A percentile compares a stretch with the other conserved stretches of the same genome.
Evolutionary conservation across 257 asterid species (phyloP).

Genomic region (Marsdenia floribunda): DNA sequence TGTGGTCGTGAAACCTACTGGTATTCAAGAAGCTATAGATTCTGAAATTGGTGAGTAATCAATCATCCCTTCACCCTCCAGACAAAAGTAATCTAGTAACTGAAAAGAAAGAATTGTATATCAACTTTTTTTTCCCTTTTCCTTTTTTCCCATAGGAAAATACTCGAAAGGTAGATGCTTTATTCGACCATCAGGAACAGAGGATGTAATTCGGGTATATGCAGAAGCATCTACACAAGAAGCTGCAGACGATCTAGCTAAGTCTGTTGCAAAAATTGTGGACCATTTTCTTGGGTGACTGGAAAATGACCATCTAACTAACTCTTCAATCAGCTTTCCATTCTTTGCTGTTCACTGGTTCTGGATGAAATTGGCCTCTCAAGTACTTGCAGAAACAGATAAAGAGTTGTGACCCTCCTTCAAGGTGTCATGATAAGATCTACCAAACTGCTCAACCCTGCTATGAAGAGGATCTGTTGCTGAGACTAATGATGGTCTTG

Average conservation of each 20-base stretch:
- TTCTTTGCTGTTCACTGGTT: too few relatives aligned
- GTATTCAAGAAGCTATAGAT: slow-evolving; percentile 73
- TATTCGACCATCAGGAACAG: slow-evolving; percentile 92
- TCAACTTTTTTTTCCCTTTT: slow-evolving; percentile 12
- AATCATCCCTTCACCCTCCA: neutral
- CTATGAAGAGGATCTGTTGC: too few relatives aligned
- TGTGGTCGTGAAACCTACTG: slow-evolving; percentile 55
- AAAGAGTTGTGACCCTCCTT: too few relatives aligned
- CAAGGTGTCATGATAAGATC: too few relatives aligned
- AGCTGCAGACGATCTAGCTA: slow-evolving; percentile 67
- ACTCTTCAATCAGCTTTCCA: too few relatives aligned
- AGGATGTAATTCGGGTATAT: slow-evolving; percentile 86
- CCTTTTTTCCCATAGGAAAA: slow-evolving; percentile 43
- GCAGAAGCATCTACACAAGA: slow-evolving; percentile 82
- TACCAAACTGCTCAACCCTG: too few relatives aligned
- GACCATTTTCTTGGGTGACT: slow-evolving; percentile 53
- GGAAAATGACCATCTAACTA: too few relatives aligned
- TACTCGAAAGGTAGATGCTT: slow-evolving; percentile 72
- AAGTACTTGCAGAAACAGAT: too few relatives aligned
- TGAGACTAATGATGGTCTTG: too few relatives aligned
- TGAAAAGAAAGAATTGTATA: too few relatives aligned
- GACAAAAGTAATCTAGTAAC: neutral
- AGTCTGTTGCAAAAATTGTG: slow-evolving; percentile 59
- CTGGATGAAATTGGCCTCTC: too few relatives aligned
- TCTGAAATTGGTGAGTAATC: slow-evolving; percentile 53